A percentile compares a stretch with the other conserved stretches of the same genome.
Conservation (phyloP, 768 basidiomycete genomes). For the Lentinula boryana region DNA sequence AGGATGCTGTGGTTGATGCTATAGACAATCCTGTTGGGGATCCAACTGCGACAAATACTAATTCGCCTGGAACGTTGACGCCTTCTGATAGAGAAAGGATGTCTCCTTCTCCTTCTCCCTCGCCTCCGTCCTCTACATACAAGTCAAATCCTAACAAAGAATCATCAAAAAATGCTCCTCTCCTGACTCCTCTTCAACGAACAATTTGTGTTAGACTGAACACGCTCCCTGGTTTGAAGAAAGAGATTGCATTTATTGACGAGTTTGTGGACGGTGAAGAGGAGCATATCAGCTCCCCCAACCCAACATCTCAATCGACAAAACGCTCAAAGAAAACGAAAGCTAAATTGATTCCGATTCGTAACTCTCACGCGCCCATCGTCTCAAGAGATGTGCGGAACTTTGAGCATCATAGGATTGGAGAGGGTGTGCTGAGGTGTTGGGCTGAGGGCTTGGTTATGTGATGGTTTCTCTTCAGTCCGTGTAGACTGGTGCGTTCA, state of each 20-base stretch:
- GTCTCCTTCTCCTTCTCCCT: neutral
- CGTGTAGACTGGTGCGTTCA: too few relatives aligned
- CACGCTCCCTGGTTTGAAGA: conserved; percentile 60
- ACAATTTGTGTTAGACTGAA: conserved; percentile 58
- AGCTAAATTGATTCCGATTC: conserved; percentile 19
- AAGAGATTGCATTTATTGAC: conserved; percentile 65
- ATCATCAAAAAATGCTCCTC: neutral
- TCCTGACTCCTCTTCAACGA: conserved; percentile 49
- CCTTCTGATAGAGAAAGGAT: neutral
- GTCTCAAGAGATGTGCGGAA: conserved; percentile 38
- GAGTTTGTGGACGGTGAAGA: conserved; percentile 9
- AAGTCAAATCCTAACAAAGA: neutral
- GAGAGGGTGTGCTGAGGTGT: conserved; percentile 42
- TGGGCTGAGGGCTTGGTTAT: conserved; percentile 47
- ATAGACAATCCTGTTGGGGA: conserved; percentile 35
- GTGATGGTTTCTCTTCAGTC: conserved; percentile 11
- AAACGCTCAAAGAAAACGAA: neutral
- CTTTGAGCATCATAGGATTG: conserved; percentile 34
- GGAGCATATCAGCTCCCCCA: neutral
- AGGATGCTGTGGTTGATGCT: conserved; percentile 54
- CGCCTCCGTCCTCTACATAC: neutral
- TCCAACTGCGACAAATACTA: neutral
- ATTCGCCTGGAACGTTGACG: neutral
- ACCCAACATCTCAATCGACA: neutral
- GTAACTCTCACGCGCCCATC: conserved; percentile 69